Conservation (phyloP, 2,329 filamentous ascomycete genomes). For the Pyrenophora tritici-repentis region DNA sequence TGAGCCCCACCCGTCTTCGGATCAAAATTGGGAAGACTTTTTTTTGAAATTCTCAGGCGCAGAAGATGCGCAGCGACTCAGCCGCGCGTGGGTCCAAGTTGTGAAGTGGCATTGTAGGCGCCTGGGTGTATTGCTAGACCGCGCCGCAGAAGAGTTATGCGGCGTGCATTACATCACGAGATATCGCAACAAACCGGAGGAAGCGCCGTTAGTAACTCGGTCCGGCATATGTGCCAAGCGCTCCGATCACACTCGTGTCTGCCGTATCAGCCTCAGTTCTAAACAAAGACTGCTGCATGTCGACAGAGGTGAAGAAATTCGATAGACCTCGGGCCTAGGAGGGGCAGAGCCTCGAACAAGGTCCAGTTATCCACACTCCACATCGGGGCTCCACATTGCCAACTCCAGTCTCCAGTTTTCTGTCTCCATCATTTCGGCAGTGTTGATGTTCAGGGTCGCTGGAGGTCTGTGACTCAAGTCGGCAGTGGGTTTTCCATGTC, state of each 20-base stretch:
- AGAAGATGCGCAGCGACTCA: conserved; percentile 3
- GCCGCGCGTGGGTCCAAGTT: not conserved
- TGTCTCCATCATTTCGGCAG: not conserved
- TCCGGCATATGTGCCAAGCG: conserved; percentile 4
- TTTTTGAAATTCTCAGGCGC: too few relatives aligned
- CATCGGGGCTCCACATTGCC: conserved; percentile 4
- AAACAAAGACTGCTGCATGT: not conserved
- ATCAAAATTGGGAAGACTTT: not conserved
- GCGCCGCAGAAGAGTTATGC: not conserved
- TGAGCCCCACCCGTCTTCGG: not conserved
- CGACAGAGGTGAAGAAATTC: not conserved
- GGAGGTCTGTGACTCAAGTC: conserved; percentile 1
- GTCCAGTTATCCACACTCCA: conserved; percentile 3
- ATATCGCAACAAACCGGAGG: not conserved
- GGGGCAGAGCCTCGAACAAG: conserved; percentile 9
- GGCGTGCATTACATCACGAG: not conserved
- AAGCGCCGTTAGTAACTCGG: not conserved
- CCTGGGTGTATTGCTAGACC: conserved; percentile 4
- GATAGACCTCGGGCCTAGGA: not conserved
- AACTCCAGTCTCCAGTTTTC: too few relatives aligned
- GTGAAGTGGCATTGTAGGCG: not conserved
- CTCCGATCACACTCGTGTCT: not conserved
- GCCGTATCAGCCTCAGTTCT: not conserved
- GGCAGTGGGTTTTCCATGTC: not conserved
- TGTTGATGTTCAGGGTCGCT: not conserved